Evolutionary conservation across 2,329 filamentous ascomycete genomes (phyloP).

Genomic region (Alternaria infectoria): DNA sequence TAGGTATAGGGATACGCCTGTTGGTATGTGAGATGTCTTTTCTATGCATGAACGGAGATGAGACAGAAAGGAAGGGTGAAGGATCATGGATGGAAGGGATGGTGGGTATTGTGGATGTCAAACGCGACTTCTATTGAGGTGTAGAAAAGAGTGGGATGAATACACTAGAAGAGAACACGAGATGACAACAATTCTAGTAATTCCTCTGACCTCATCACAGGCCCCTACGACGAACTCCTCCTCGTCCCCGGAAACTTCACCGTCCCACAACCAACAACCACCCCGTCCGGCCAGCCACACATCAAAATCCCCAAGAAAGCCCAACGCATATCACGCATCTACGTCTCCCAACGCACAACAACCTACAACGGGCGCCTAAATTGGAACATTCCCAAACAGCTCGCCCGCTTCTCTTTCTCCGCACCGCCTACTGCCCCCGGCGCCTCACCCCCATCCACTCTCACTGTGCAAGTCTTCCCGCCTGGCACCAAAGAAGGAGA

Average conservation of each 20-base stretch:
- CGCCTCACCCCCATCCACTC: slow-evolving; percentile 18
- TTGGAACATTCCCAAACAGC: slow-evolving; percentile 47
- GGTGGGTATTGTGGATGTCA: background rate
- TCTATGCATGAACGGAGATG: background rate
- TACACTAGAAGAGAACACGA: background rate
- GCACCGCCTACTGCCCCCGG: slow-evolving; percentile 24
- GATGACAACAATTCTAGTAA: background rate
- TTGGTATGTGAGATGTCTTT: slow-evolving; percentile 32
- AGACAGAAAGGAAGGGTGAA: too few relatives aligned
- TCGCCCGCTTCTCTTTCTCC: slow-evolving; percentile 43
- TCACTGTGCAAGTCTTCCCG: slow-evolving; percentile 36
- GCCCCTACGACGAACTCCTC: slow-evolving; percentile 43
- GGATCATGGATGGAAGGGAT: background rate
- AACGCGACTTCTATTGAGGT: background rate
- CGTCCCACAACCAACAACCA: slow-evolving; percentile 21
- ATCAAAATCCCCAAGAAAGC: slow-evolving; percentile 33
- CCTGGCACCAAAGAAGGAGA: slow-evolving; percentile 31
- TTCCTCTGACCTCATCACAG: slow-evolving; percentile 14
- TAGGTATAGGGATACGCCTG: slow-evolving; percentile 39
- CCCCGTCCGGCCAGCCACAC: background rate
- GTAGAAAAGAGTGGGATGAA: background rate
- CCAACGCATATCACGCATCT: slow-evolving; percentile 40
- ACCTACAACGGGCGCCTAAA: slow-evolving; percentile 43
- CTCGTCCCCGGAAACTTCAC: slow-evolving; percentile 40
- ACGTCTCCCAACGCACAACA: slow-evolving; percentile 43